phyloP scores from a whole-genome alignment of 768 basidiomycete species.

The Mycena rosella region DNA sequence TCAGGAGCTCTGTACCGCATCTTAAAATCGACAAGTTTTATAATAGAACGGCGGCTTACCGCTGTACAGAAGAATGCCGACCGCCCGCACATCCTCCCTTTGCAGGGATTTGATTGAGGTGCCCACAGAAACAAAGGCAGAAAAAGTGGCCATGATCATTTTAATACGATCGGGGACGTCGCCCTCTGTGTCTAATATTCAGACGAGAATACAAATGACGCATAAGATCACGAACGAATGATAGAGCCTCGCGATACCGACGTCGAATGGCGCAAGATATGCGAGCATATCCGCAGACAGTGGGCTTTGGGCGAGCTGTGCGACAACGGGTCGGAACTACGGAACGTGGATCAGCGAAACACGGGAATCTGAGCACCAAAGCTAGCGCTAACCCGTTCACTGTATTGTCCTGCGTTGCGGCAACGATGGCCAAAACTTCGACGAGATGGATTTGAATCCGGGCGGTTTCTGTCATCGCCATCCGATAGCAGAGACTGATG shows the following conservation, averaged over 20 bases:
- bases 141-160: conserved; percentile 74
- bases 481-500: conserved; percentile 86
- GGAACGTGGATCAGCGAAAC: conserved; percentile 30
- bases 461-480: conserved; percentile 89
- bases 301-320: conserved; percentile 67
- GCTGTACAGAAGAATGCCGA: conserved; percentile 83
- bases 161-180: conserved; percentile 67
- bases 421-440: conserved; percentile 74
- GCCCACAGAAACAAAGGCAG: conserved; percentile 71
- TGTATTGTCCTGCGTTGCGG: conserved; percentile 52
- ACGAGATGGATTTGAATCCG: conserved; percentile 78
- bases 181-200: conserved; percentile 56
- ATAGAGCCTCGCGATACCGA: conserved; percentile 63
- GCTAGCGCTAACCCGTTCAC: conserved; percentile 38
- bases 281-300: conserved; percentile 87
- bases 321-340: conserved; percentile 53
- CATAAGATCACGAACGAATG: conserved; percentile 57
- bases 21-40: neutral
- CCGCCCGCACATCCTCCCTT: conserved; percentile 82
- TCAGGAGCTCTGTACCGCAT: conserved; percentile 72
- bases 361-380: neutral
- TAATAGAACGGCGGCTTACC: conserved; percentile 58
- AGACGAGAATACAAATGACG: conserved; percentile 1
- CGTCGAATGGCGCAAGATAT: conserved; percentile 80
- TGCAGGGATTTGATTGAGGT: conserved; percentile 65